A percentile compares a stretch with the other conserved stretches of the same genome.
Conservation (phyloP, 257 asterid genomes). For the Lycium barbarum region DNA sequence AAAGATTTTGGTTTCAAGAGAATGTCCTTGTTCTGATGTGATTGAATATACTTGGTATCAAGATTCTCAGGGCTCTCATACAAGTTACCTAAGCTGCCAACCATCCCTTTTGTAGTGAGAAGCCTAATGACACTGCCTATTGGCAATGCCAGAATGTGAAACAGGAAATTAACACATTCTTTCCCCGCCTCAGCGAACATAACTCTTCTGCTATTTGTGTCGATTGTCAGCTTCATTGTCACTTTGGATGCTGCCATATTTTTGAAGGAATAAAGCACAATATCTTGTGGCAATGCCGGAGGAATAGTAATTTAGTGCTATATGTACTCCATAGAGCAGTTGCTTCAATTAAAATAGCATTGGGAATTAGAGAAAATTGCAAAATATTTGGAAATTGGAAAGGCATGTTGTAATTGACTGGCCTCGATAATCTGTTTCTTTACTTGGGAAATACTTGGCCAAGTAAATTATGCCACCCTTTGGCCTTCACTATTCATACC, state of each 20-base stretch:
- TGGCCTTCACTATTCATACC: too few relatives aligned
- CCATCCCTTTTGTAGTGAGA: not conserved
- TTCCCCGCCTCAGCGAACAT: not conserved
- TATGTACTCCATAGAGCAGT: not conserved
- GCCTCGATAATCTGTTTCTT: too few relatives aligned
- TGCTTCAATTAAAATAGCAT: not conserved
- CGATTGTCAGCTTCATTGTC: not conserved
- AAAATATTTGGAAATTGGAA: too few relatives aligned
- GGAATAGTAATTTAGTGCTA: too few relatives aligned
- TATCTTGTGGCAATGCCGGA: too few relatives aligned
- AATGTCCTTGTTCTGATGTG: not conserved
- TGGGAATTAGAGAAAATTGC: not conserved
- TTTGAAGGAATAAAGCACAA: not conserved
- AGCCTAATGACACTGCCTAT: not conserved
- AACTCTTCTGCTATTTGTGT: not conserved
- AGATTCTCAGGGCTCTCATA: not conserved
- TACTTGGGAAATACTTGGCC: too few relatives aligned
- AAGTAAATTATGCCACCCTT: too few relatives aligned
- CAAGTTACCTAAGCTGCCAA: not conserved
- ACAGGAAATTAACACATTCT: not conserved
- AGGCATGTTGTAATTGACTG: too few relatives aligned
- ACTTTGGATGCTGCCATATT: not conserved
- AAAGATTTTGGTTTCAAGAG: not conserved
- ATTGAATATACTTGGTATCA: not conserved
- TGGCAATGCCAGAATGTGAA: constrained; percentile 22